Conservation (phyloP, 2,329 filamentous ascomycete species). For the Colletotrichum sp. region DNA sequence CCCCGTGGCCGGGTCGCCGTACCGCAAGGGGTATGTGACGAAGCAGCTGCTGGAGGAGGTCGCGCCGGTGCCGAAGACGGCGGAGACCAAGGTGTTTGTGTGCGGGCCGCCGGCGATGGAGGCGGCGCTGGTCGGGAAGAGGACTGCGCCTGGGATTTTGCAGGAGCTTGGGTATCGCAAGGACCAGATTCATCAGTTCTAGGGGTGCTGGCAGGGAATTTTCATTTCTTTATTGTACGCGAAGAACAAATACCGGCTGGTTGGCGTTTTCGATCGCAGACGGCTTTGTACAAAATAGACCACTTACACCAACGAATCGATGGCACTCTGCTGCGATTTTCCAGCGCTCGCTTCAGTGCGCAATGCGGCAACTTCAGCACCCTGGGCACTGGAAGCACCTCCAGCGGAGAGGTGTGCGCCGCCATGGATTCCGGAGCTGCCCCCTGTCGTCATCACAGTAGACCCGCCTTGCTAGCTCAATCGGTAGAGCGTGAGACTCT, state of each 20-base stretch:
- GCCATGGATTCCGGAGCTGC: neutral
- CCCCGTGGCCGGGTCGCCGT: constrained; percentile 41
- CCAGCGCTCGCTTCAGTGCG: neutral
- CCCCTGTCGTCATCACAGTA: neutral
- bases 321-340: neutral
- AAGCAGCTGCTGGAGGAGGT: constrained; percentile 59
- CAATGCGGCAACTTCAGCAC: neutral
- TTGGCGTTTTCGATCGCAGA: neutral
- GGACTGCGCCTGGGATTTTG: constrained; percentile 53
- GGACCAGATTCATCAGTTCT: constrained; percentile 65
- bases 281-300: neutral
- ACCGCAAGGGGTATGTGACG: constrained; percentile 62
- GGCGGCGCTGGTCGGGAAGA: constrained; percentile 53
- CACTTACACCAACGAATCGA: neutral
- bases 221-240: neutral
- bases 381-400: neutral
- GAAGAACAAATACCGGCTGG: neutral
- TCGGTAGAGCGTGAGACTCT: constrained; percentile 79
- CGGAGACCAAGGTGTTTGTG: constrained; percentile 65
- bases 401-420: neutral
- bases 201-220: neutral
- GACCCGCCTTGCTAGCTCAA: constrained; percentile 61
- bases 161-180: constrained; percentile 61
- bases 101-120: constrained; percentile 75
- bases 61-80: constrained; percentile 32